Percentiles rank a stretch among this genome's conserved stretches.
Evolutionary conservation across 2,329 filamentous ascomycete species (phyloP).

Genomic region (Claviceps fusiformis): DNA sequence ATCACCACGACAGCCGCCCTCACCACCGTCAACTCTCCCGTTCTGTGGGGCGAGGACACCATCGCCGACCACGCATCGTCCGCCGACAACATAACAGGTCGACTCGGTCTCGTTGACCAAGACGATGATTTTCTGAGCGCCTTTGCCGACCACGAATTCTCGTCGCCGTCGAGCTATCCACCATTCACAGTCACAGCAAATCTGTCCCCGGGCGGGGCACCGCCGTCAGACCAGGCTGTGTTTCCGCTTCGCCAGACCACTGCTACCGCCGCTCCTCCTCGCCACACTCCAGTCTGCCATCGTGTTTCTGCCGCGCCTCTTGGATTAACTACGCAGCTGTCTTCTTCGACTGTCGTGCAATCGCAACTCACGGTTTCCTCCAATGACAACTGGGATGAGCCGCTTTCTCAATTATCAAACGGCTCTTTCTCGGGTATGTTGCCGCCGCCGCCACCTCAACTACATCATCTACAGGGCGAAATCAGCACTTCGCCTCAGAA

Average conservation of each 20-base stretch:
- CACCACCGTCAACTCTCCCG: background rate
- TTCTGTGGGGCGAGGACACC: conserved; percentile 7
- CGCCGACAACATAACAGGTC: background rate
- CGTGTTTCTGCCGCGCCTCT: conserved; percentile 12
- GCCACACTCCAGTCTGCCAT: conserved; percentile 5
- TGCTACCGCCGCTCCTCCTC: conserved; percentile 5
- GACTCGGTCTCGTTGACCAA: background rate
- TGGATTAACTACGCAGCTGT: conserved; percentile 10
- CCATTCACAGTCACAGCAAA: conserved; percentile 14
- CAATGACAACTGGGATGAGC: conserved; percentile 17
- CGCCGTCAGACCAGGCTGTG: conserved; percentile 3
- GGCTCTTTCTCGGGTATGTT: conserved; percentile 16
- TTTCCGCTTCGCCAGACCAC: conserved; percentile 4
- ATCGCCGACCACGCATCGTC: conserved; percentile 1
- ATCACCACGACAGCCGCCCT: background rate
- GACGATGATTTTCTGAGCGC: conserved; percentile 14
- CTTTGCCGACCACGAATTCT: conserved; percentile 19
- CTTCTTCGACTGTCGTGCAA: conserved; percentile 9
- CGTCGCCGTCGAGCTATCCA: conserved; percentile 23
- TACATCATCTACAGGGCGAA: background rate
- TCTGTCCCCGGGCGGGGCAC: background rate
- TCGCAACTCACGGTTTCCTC: conserved; percentile 15
- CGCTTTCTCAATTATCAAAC: conserved; percentile 12
- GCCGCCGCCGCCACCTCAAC: conserved; percentile 13
- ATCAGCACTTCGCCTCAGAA: conserved; percentile 6